phyloP scores from a whole-genome alignment of 179 eudicot genomes.

The Spinacia oleracea region DNA sequence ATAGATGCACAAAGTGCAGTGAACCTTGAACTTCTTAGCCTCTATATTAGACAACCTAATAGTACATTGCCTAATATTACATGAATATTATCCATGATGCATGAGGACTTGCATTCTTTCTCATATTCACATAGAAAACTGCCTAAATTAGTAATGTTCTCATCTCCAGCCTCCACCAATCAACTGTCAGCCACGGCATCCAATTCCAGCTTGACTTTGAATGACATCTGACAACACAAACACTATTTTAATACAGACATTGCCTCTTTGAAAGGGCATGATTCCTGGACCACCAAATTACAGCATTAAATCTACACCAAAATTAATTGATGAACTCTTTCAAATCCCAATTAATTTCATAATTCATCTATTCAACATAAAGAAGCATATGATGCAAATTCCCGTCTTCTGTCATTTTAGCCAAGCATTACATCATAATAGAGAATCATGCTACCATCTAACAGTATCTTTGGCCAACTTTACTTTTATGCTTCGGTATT shows the following conservation, averaged over 20 bases:
- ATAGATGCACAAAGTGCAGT: background rate
- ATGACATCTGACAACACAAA: background rate
- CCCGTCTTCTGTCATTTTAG: background rate
- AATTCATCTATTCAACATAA: background rate
- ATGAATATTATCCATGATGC: too few species aligned
- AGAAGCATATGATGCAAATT: background rate
- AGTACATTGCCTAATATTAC: too few species aligned
- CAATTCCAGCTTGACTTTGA: background rate
- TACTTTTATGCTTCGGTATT: background rate
- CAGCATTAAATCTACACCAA: background rate
- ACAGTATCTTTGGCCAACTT: too few species aligned
- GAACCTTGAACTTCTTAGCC: background rate
- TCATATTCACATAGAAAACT: background rate
- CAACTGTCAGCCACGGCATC: background rate
- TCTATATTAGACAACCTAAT: too few species aligned
- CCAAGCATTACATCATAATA: background rate
- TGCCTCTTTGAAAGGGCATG: background rate
- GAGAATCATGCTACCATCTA: background rate
- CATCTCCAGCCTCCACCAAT: background rate
- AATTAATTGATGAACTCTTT: background rate
- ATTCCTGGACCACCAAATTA: background rate
- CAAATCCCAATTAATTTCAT: background rate
- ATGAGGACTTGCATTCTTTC: background rate
- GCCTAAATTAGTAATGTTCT: background rate
- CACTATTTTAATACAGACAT: background rate